Conservation (phyloP, 116 monocot genomes). For the Trichopus zeylanicus region DNA sequence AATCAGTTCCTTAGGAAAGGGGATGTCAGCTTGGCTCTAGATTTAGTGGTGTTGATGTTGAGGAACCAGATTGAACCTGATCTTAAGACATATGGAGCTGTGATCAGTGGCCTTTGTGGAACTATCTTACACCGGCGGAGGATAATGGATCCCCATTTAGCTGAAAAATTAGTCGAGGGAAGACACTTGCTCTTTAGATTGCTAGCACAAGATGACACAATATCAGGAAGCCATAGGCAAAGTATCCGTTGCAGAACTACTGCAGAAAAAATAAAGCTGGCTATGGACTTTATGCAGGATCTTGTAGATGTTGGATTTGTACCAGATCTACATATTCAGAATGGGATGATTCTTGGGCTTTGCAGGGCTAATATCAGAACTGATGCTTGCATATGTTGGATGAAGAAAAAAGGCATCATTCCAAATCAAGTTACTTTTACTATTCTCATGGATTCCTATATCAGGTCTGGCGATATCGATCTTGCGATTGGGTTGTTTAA, state of each 20-base stretch:
- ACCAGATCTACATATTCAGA: constrained; percentile 29
- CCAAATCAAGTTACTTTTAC: constrained; percentile 40
- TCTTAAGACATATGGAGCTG: constrained; percentile 25
- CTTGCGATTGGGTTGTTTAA: constrained; percentile 24
- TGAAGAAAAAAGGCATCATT: constrained; percentile 19
- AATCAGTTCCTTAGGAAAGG: constrained; percentile 39
- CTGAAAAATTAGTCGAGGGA: constrained; percentile 18
- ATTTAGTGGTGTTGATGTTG: constrained; percentile 24
- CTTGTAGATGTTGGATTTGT: constrained; percentile 16
- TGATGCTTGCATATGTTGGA: constrained; percentile 11
- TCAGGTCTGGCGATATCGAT: constrained; percentile 23
- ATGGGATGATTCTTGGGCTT: constrained; percentile 34
- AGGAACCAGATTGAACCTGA: constrained; percentile 40
- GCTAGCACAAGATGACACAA: constrained; percentile 5
- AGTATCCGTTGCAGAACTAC: constrained; percentile 3
- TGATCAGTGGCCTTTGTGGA: constrained; percentile 31
- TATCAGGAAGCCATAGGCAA: not conserved
- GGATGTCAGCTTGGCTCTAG: constrained; percentile 19
- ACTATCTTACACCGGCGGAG: constrained; percentile 3
- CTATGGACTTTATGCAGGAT: constrained; percentile 16
- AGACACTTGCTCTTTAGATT: constrained; percentile 20
- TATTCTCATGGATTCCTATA: constrained; percentile 27
- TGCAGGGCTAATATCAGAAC: constrained; percentile 26
- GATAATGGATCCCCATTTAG: not conserved
- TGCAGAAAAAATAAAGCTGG: constrained; percentile 15